A percentile compares a stretch with the other conserved stretches of the same genome.
Evolutionary conservation across 1,284 basidiomycete genomes (phyloP).

Genomic region (Earliella scabrosa): DNA sequence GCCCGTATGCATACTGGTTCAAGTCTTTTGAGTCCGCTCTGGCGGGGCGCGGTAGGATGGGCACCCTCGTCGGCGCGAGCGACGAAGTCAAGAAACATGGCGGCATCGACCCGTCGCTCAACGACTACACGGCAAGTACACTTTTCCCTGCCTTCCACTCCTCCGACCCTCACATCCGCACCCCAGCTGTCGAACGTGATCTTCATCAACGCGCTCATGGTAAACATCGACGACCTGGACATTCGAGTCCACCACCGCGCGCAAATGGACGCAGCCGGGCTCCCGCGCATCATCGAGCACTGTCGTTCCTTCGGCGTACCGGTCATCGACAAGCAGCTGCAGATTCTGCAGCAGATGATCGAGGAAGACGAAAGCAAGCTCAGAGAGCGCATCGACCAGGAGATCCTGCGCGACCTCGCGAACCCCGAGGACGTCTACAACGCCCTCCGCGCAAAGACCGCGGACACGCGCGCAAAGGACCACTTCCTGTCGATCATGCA

Average conservation of each 20-base stretch:
- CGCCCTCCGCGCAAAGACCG: slow-evolving; percentile 75
- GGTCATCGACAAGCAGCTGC: slow-evolving; percentile 72
- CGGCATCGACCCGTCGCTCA: slow-evolving; percentile 68
- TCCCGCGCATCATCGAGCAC: slow-evolving; percentile 76
- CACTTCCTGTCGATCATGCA: slow-evolving; percentile 94
- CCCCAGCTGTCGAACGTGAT: slow-evolving; percentile 69
- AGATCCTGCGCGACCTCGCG: slow-evolving; percentile 77
- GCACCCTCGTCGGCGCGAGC: slow-evolving; percentile 92
- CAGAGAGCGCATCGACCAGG: slow-evolving; percentile 78
- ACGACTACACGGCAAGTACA: slow-evolving; percentile 81
- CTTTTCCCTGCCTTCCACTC: neutral
- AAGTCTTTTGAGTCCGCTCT: slow-evolving; percentile 80
- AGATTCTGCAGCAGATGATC: slow-evolving; percentile 67
- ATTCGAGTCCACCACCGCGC: slow-evolving; percentile 84
- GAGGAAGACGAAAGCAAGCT: slow-evolving; percentile 84
- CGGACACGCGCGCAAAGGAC: slow-evolving; percentile 80
- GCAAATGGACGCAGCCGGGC: slow-evolving; percentile 89
- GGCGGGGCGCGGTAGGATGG: slow-evolving; percentile 91
- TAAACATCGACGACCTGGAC: slow-evolving; percentile 75
- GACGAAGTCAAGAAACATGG: slow-evolving; percentile 77
- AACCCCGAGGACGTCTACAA: slow-evolving; percentile 90
- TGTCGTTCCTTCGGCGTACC: slow-evolving; percentile 72
- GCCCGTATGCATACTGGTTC: slow-evolving; percentile 90
- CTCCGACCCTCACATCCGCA: neutral
- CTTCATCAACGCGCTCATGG: slow-evolving; percentile 70